These are phyloP conservation scores for Schizochytrium sp. DNA, from an alignment of 108 stramenopile species.

Conservation along the genomic window DNA sequence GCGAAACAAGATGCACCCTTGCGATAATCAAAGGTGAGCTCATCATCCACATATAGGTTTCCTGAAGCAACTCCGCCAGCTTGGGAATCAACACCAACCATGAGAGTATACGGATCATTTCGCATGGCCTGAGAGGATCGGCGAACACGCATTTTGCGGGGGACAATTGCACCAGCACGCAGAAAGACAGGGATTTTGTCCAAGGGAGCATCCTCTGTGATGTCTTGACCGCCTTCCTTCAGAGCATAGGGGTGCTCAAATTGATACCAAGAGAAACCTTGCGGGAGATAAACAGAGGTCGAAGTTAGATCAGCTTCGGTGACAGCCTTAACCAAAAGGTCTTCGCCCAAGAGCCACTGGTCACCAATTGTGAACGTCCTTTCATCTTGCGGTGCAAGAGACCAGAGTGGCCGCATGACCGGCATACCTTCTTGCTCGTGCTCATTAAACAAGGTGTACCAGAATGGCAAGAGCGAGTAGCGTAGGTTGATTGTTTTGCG, in stretches of 20 bases:
- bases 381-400: conserved; percentile 86
- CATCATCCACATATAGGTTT: conserved; percentile 94
- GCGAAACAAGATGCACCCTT: conserved; percentile 42
- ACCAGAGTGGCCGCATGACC: conserved; percentile 96
- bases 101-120: conserved; percentile 95
- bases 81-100: conserved; percentile 84
- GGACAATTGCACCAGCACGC: conserved; percentile 88
- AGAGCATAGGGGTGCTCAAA: conserved; percentile 33
- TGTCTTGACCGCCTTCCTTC: background rate
- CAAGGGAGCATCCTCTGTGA: conserved; percentile 82
- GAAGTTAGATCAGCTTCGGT: conserved; percentile 83
- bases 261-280: conserved; percentile 81
- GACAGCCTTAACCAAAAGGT: conserved; percentile 95
- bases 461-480: conserved; percentile 95
- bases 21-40: conserved; percentile 83
- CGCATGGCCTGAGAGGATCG: conserved; percentile 88
- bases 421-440: conserved; percentile 90
- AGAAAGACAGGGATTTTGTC: conserved; percentile 91
- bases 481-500: conserved; percentile 88
- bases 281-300: conserved; percentile 84
- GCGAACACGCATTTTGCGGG: conserved; percentile 92
- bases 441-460: conserved; percentile 93
- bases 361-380: conserved; percentile 81
- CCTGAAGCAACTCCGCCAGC: conserved; percentile 79
- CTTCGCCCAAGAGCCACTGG: conserved; percentile 94